phyloP scores from a whole-genome alignment of 192 early-diverging fungal species.

The Gonapodya sp. region DNA sequence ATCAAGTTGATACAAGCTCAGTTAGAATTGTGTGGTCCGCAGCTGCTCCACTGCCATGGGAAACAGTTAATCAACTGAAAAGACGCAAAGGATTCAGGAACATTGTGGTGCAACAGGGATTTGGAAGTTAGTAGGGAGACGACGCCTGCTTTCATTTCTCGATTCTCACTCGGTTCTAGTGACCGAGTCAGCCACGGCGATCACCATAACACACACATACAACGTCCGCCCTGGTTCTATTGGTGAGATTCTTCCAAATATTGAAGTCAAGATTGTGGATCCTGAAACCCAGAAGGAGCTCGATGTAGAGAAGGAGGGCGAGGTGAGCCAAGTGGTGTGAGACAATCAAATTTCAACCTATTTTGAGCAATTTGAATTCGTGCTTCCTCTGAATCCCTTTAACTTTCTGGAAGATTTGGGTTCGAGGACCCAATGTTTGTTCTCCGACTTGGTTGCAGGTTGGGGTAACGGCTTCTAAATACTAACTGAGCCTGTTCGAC shows the following conservation, averaged over 20 bases:
- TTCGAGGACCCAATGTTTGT: conserved; percentile 81
- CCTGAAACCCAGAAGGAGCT: neutral
- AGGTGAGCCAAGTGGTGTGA: neutral
- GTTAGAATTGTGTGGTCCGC: neutral
- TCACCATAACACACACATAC: neutral
- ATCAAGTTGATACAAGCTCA: neutral
- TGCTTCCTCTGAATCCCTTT: neutral
- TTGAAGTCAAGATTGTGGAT: neutral
- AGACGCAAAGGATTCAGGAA: neutral
- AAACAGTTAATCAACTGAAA: neutral
- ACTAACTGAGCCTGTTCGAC: neutral
- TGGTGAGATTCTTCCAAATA: neutral
- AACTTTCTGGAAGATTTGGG: conserved; percentile 49
- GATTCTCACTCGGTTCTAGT: neutral
- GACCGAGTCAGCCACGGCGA: neutral
- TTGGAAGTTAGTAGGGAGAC: neutral
- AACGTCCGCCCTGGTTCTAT: neutral
- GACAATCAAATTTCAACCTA: too few species aligned
- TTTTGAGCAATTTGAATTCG: neutral
- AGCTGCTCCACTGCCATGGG: conserved; percentile 2
- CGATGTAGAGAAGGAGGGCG: neutral
- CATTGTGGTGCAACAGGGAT: neutral
- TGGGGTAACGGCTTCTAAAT: neutral
- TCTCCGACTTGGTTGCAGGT: neutral
- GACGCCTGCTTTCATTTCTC: neutral